Evolutionary conservation across 2,329 filamentous ascomycete genomes (phyloP), one percentile per base, ranked within the genome.

Genomic region (Phyllosticta citriasiana): DNA sequence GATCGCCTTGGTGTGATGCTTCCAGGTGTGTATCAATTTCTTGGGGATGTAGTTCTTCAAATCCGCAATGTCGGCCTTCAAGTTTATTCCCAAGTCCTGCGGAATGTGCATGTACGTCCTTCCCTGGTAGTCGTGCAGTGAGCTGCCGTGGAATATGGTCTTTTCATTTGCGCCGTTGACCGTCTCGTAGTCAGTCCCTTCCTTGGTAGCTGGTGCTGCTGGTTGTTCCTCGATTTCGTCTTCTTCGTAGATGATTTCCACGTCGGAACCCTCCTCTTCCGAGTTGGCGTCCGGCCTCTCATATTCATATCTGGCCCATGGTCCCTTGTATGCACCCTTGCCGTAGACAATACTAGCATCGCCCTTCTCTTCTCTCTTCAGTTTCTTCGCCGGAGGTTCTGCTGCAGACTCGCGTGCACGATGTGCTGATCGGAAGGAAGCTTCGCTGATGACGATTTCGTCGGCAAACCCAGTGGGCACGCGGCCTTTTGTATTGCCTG

Each of bases 21-120:
- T 93, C 89, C 89, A 99, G 27, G 89, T 88, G 72, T 96, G 88
- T 55, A 97, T 81, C 67, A 94, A 81, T 77, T 96, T 97, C 81
- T 96, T 97, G 47, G 94, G 94, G 62, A 95, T 90, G 72, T 85
- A 99, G 74, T 96, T 97, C 71, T 92, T 92, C 71, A 84, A 75
- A 70, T 87, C 91, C 68, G 89, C 89, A 53, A 81, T 74, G 63
- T 95, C 91, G 76, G 94, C 95, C 65, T 82, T 83, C 67, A 99
- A 79, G 60, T 70, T 72, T 64, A 75, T 70, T 47, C 72, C 71
- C 35, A 75, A 65, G 55, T 75, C 73, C 62, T 91, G 91, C 3
- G 94, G 94, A 54, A 97, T 82, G 75, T 99, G 94, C 93, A 99
- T 97, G 73, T 96, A 99, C 35, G 93, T 96, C 66, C 94, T 82